A percentile compares a stretch with the other conserved stretches of the same genome.
phyloP scores from a whole-genome alignment of 1,139 yeast species.

The Pichiaceae sp. region DNA sequence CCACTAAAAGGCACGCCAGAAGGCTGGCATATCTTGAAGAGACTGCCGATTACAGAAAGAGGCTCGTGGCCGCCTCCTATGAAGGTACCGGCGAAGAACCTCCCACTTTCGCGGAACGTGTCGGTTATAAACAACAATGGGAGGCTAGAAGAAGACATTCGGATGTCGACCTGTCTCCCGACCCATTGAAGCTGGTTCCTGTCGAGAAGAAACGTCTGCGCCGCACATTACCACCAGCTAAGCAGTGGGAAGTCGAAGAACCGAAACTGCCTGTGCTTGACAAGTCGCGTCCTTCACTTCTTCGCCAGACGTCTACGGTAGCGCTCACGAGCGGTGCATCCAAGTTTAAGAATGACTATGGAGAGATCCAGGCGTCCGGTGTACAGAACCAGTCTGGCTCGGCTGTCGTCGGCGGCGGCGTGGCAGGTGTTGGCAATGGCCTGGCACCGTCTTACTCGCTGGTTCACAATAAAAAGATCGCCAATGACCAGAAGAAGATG shows the following conservation, averaged over 20 bases:
- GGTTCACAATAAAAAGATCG: conserved; percentile 50
- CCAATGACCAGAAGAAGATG: conserved; percentile 20
- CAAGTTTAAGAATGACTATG: conserved; percentile 22
- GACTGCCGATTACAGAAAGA: conserved; percentile 25
- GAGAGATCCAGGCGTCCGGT: conserved; percentile 77
- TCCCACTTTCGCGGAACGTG: conserved; percentile 16
- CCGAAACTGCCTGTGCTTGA: conserved; percentile 2
- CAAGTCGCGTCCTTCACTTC: conserved; percentile 4
- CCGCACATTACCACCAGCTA: no score
- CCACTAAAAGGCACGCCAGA: conserved; percentile 24
- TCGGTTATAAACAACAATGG: conserved; percentile 15
- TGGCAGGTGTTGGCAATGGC: conserved; percentile 43
- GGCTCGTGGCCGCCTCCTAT: conserved; percentile 19
- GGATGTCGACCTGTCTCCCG: conserved; percentile 1
- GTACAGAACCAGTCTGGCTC: conserved; percentile 29
- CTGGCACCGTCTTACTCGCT: conserved; percentile 61
- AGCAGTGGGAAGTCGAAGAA: no score
- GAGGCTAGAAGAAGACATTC: conserved; percentile 4
- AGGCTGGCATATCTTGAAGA: conserved; percentile 25
- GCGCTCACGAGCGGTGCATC: conserved; percentile 7
- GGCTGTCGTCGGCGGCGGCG: conserved; percentile 7
- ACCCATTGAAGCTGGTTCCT: neutral
- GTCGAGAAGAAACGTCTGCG: neutral
- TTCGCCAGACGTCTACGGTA: conserved; percentile 16
- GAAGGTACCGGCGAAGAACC: conserved; percentile 4